Conservation (phyloP, 805 yeast species). For the Monosporozyma aerobia region DNA sequence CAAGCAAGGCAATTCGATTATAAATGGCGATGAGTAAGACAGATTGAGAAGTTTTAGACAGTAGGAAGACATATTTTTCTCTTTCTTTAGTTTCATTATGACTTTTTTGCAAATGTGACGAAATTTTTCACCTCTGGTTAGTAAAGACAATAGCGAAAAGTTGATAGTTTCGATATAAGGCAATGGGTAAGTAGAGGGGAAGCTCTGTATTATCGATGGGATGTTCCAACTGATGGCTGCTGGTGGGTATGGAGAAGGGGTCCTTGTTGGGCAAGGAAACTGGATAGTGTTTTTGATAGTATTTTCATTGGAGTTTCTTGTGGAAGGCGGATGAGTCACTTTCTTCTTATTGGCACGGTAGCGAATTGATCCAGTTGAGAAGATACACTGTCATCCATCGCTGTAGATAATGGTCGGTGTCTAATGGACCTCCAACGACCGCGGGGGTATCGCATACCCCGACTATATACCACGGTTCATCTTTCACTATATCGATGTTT, state of each 20-base stretch:
- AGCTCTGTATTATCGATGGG: too few relatives aligned
- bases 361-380: slow-evolving; percentile 21
- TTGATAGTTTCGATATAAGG: neutral
- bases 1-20: neutral
- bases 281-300: neutral
- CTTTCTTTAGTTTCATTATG: neutral
- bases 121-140: neutral
- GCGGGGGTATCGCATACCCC: slow-evolving; percentile 22
- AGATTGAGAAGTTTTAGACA: neutral
- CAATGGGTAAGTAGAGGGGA: too few relatives aligned
- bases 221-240: neutral
- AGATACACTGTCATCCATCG: slow-evolving; percentile 10
- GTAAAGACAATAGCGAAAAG: neutral
- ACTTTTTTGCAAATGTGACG: neutral
- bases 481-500: neutral
- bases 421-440: slow-evolving; percentile 13
- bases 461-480: slow-evolving; percentile 6
- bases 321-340: neutral
- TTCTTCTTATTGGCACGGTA: neutral
- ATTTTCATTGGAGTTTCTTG: neutral
- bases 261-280: too few relatives aligned
- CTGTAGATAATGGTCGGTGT: neutral
- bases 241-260: too few relatives aligned
- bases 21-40: neutral
- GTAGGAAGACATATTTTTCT: neutral